Base-by-base conservation (phyloP, 345 rosid genomes). In the Syzygium aromaticum region DNA sequence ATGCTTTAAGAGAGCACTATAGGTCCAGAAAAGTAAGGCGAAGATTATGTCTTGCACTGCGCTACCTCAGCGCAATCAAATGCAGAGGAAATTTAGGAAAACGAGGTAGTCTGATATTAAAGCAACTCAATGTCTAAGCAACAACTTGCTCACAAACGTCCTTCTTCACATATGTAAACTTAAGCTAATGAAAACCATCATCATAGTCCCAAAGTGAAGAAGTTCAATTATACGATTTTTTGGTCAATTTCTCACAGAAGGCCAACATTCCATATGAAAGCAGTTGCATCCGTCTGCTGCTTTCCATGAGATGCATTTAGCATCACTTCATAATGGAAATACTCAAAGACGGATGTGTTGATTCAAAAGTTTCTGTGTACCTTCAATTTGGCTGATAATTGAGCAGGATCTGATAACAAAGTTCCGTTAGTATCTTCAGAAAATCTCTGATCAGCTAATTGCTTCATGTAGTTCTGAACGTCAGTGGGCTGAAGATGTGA, bases 381-480 rank as follows among this genome's bases (percentile, higher is more conserved):
- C 95, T 92, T 89, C 53, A 67, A 85, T 88, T 91, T 92, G 84
- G 87, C 86, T 6, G 94, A 67, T 49, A 87, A 54, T 86, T 46
- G 91, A 88, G 87, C 46, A 77, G 86, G 85, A 84, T 78, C 87
- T 49, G 46, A 3, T 38, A 22, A 73, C 14, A 2, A 38, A 73
- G 49, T 19, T 51, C 52, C 77, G 13, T 64, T 84, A 84, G 54
- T 52, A 84, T 91, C 92, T 87, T 87, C 94, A 21, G 93, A 90
- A 89, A 95, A 95, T 87, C 92, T 95, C 78, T 89, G 87, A 90
- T 98, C 97, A 53, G 94, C 95, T 86, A 91, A 85, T 57, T 90
- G 92, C 92, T 94, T 98, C 84, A 98, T 89, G 87, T 86, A 33
- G 86, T 93, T 93, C 94, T 94, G 96, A 56, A 98, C 93, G 86